Base-by-base conservation (phyloP, 495 filamentous ascomycete genomes). In the Aspergillus campestris region DNA sequence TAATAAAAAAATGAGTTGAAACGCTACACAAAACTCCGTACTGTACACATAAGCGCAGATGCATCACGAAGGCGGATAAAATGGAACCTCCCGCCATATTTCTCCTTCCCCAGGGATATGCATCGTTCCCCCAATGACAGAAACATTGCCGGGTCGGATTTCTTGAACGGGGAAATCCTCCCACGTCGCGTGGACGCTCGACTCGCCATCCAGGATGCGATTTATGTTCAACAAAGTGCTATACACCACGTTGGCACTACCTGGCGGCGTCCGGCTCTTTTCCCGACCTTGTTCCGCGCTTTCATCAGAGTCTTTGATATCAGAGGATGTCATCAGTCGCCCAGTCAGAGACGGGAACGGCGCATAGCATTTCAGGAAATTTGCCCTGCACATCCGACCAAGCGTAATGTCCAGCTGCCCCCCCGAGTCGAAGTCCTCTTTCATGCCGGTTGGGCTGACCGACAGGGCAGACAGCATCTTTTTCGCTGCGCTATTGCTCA, bases 401-500 rank as follows among this genome's bases (percentile, higher is more conserved):
- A 80, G 54, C 4, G 67, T 64, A n/a, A 72, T 62, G 41, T 79
- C 77, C 34, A 73, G 72, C 3, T 71, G 62, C 7, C 57, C 58
- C 8, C 55, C 50, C 18, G 45, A 54, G 40, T 60, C 57, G 6
- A 60, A 42, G 9, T 55, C 13, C n/a, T 57, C 51, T 0, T 47
- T 49, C 6, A 56, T 11, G 12, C 59, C 59, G 12, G 56, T 61
- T 6, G 60, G 56, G 13, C 67, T 66, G 1, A 72, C 61, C 5
- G 64, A 70, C 12, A 75, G 60, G 35, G 65, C 69, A 9, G 66
- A 58, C 8, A 80, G 66, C 7, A 78, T 53, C 24, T 71, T 70
- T 13, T 68, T 70, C 7, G 76, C 75, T 8, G 75, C 73, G 15
- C 57, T 54, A 31, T 71, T 70, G 13, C 71, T 74, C 9, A 82